Conservation (phyloP, 1,284 basidiomycete genomes). For the Trichosporon ovoides region DNA sequence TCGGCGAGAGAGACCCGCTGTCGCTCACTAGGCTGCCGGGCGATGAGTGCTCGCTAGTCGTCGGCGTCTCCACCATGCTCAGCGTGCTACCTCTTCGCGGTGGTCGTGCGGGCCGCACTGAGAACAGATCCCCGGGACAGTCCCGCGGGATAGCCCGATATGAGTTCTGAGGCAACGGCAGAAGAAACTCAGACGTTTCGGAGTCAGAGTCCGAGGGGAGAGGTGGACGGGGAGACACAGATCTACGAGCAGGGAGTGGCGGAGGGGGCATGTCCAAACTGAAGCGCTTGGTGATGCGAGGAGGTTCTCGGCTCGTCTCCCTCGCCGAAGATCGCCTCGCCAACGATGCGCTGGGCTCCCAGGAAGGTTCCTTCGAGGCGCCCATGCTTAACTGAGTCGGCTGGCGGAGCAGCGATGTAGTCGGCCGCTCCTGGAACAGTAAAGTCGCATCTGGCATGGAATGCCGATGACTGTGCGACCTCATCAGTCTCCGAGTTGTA, state of each 20-base stretch:
- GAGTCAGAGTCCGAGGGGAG: no score
- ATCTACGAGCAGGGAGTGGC: background rate
- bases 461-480: slow-evolving; percentile 5
- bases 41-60: background rate
- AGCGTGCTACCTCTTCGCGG: slow-evolving; percentile 2
- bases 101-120: background rate
- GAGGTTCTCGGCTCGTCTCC: background rate
- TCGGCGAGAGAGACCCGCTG: slow-evolving; percentile 13
- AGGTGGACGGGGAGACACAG: background rate
- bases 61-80: slow-evolving; percentile 10
- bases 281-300: background rate
- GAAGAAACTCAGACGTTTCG: background rate
- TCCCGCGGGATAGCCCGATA: background rate
- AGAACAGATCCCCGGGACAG: background rate
- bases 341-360: background rate
- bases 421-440: slow-evolving; percentile 8
- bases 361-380: background rate
- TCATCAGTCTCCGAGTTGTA: slow-evolving; percentile 7
- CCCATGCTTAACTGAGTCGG: slow-evolving; percentile 17
- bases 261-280: background rate
- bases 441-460: slow-evolving; percentile 1
- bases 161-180: background rate
- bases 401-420: slow-evolving; percentile 14
- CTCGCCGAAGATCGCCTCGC: background rate
- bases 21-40: slow-evolving; percentile 17